Percentiles rank a stretch among this genome's conserved stretches.
These are phyloP conservation scores for Mycena sanguinolenta DNA, from an alignment of 768 basidiomycete species.

Conservation along the genomic window DNA sequence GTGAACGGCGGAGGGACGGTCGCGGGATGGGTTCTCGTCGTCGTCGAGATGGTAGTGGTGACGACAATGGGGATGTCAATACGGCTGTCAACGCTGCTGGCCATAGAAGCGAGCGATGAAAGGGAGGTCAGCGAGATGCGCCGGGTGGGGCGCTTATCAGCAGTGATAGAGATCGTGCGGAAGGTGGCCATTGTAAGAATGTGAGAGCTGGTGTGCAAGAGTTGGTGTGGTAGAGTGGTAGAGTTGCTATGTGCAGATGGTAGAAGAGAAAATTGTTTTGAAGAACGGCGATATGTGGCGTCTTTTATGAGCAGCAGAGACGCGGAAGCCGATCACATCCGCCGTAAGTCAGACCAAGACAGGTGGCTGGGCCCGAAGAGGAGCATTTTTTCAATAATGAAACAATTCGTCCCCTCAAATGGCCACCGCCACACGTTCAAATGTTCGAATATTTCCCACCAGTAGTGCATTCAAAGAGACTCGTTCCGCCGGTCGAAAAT, in stretches of 20 bases:
- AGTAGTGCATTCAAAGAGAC: no score
- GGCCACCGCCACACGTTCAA: no score
- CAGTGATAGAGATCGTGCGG: constrained; percentile 9
- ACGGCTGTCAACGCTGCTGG: no score
- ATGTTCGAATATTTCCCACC: no score
- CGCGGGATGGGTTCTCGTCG: not conserved
- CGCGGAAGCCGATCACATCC: not conserved
- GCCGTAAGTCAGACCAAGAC: not conserved
- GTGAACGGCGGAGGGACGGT: constrained; percentile 23
- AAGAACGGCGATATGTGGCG: not conserved
- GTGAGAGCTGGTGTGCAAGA: no score
- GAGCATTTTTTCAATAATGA: no score
- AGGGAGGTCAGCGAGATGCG: constrained; percentile 9
- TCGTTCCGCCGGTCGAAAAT: no score
- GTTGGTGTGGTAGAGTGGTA: not conserved
- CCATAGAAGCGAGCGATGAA: not conserved
- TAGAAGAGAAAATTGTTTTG: not conserved
- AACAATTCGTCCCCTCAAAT: no score
- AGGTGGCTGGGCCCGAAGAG: not conserved
- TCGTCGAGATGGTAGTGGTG: constrained; percentile 15
- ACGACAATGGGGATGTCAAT: constrained; percentile 4
- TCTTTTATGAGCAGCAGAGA: not conserved
- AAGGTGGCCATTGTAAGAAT: not conserved
- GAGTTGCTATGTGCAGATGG: not conserved
- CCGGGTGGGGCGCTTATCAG: not conserved